These are phyloP conservation scores for Lactifluus rugatus DNA, from an alignment of 768 basidiomycete species.

Conservation along the genomic window DNA sequence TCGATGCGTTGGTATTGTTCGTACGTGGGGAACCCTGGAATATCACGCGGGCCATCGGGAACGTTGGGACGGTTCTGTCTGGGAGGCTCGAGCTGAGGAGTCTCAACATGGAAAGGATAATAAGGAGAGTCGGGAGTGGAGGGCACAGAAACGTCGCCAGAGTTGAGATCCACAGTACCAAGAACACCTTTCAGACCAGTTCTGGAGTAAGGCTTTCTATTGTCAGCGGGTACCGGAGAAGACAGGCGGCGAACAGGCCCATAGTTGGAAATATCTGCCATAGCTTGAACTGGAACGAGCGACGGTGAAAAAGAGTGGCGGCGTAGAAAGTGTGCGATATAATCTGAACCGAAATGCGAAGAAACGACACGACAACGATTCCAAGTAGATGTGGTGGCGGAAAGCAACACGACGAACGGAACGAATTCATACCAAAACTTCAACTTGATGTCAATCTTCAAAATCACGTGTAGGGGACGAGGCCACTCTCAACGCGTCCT, in stretches of 20 bases:
- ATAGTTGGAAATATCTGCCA: constrained; percentile 13
- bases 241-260: constrained; percentile 14
- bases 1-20: constrained; percentile 19
- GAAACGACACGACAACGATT: constrained; percentile 2
- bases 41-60: constrained; percentile 5
- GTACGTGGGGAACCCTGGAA: constrained; percentile 17
- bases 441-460: background rate
- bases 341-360: background rate
- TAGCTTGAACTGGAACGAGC: constrained; percentile 14
- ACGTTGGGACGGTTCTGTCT: background rate
- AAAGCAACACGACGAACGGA: constrained; percentile 12
- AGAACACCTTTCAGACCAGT: constrained; percentile 15
- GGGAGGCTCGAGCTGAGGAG: constrained; percentile 13
- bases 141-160: constrained; percentile 7
- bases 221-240: constrained; percentile 10
- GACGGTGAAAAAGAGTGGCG: constrained; percentile 6
- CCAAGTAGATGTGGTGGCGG: constrained; percentile 7
- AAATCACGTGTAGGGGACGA: constrained; percentile 6
- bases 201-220: constrained; percentile 14
- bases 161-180: constrained; percentile 14
- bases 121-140: constrained; percentile 9
- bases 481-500: background rate
- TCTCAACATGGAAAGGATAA: constrained; percentile 13
- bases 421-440: constrained; percentile 9
- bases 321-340: constrained; percentile 8